Base-by-base conservation (phyloP, 2,329 filamentous ascomycete species). In the Fusarium longipes region DNA sequence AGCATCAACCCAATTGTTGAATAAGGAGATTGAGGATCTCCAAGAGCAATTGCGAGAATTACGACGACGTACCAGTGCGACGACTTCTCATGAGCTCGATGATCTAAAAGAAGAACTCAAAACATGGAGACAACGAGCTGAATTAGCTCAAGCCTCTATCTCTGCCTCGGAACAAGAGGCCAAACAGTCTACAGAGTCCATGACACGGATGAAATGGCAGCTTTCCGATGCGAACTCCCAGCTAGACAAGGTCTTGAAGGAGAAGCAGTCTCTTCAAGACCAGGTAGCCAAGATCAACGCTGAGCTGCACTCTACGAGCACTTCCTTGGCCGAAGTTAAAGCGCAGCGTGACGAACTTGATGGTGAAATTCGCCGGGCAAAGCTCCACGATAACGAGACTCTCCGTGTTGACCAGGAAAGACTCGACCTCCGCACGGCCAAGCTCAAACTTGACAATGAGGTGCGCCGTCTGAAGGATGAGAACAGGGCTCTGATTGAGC, bases 321-420 rank as follows among this genome's bases (percentile, higher is more conserved):
- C 81, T n/a, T 84, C 84, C 1, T 79, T 88, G 14, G 82, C 84
- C 14, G 87, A 89, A 66, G 77, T 83, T 10, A 84, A 88, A 74
- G 85, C 87, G 3, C 89, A 93, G 70, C 85, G 89, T 12, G 88
- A 92, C 70, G 88, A 91, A 72, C 77, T 92, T 20, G 85, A 89
- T 56, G 84, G 79, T 30, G 87, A 90, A 70, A 79, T 92, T 20
- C 82, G 83, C 42, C 82, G 83, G 24, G 75, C 82, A n/a, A 82
- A 81, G 63, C 82, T 86, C 36, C 83, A 85, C 54, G 86, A 86
- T 47, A 84, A 84, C 54, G 86, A 89, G 58, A 86, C 84, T 1
- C 84, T 87, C 68, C 85, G 84, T 14, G 76, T 91, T 43, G 90
- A 92, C 68, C 86, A 89, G 63, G 91, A 93, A 72, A 88, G 89